A percentile compares a stretch with the other conserved stretches of the same genome.
Evolutionary conservation across 2,329 filamentous ascomycete species (phyloP).

Genomic region (Aspergillus fumigatiaffinis): DNA sequence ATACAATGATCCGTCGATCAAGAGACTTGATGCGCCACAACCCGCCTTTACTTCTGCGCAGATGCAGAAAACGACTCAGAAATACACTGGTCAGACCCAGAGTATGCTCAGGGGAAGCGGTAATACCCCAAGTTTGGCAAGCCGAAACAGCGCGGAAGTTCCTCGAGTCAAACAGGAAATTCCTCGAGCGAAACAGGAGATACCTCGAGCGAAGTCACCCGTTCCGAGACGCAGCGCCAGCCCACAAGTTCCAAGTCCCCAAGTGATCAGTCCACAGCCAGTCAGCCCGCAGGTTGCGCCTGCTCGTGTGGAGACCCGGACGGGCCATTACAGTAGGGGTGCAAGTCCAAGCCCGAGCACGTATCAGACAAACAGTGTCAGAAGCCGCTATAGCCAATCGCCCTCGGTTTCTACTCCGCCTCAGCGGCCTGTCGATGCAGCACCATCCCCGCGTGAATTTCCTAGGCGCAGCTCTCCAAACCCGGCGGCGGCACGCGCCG

Average conservation of each 20-base stretch:
- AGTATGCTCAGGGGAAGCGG: constrained; percentile 61
- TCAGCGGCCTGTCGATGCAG: constrained; percentile 31
- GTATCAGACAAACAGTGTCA: constrained; percentile 43
- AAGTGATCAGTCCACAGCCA: not conserved
- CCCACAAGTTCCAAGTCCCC: constrained; percentile 28
- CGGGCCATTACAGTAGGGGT: constrained; percentile 41
- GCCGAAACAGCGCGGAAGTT: constrained; percentile 52
- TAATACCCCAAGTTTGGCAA: constrained; percentile 53
- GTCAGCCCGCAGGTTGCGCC: constrained; percentile 27
- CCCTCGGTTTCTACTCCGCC: constrained; percentile 29
- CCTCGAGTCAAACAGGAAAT: constrained; percentile 61
- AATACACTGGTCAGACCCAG: constrained; percentile 77
- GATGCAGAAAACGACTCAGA: constrained; percentile 92
- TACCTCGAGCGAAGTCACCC: constrained; percentile 51
- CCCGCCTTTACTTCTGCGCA: constrained; percentile 88
- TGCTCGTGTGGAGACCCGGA: constrained; percentile 29
- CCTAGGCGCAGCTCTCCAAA: constrained; percentile 2
- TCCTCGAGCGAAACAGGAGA: constrained; percentile 66
- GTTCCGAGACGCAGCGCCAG: constrained; percentile 3
- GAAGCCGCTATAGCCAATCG: constrained; percentile 37
- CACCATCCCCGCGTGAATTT: constrained; percentile 6
- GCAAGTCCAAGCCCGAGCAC: constrained; percentile 42
- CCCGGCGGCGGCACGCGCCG: constrained; percentile 5
- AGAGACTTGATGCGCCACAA: constrained; percentile 79
- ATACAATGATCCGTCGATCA: constrained; percentile 70